phyloP scores from a whole-genome alignment of 257 asterid species.

The Przewalskia tangutica region DNA sequence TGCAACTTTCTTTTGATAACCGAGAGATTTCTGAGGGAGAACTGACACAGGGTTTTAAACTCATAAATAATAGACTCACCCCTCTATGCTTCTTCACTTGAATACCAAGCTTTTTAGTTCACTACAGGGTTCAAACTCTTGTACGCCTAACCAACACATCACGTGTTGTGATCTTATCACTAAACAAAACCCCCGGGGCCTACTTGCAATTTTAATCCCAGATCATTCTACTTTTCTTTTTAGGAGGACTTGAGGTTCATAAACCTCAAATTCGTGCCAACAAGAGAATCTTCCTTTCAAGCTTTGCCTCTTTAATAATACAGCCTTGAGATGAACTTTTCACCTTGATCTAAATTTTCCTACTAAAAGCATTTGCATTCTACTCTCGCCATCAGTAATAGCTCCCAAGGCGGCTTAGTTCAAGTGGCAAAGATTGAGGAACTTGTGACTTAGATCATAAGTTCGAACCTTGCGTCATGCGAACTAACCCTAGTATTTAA shows the following conservation, averaged over 20 bases:
- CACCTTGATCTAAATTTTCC: neutral
- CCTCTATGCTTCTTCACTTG: neutral
- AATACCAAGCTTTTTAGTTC: neutral
- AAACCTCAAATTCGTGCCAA: neutral
- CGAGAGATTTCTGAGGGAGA: neutral
- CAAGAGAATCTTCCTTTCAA: neutral
- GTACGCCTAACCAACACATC: neutral
- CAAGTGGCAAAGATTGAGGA: neutral
- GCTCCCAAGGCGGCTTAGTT: neutral
- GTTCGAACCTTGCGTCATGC: neutral
- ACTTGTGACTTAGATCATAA: neutral
- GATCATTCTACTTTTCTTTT: neutral
- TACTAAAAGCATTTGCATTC: neutral
- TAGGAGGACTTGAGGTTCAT: neutral
- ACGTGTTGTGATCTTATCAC: neutral
- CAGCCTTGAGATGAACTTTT: neutral
- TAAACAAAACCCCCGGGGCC: neutral
- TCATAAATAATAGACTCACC: neutral
- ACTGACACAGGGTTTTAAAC: neutral
- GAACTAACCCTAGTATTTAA: neutral
- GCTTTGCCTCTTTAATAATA: neutral
- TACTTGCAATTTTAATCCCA: neutral
- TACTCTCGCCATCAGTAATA: neutral
- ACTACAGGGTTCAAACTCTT: neutral
- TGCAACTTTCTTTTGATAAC: neutral